phyloP scores from a whole-genome alignment of 805 yeast genomes.

The Yarrowia sp. region DNA sequence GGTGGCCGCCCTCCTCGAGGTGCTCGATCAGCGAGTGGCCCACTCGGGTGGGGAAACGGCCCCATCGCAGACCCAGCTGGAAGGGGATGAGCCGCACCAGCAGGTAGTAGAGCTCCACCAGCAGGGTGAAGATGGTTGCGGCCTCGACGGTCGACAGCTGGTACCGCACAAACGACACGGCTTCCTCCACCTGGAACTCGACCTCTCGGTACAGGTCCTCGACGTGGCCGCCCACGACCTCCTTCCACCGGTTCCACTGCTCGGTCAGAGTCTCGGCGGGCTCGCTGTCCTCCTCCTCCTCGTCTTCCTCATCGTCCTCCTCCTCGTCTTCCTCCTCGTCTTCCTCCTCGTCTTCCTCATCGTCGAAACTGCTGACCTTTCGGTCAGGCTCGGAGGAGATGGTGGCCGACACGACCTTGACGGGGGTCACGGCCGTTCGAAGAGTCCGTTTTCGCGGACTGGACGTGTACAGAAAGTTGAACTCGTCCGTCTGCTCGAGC shows the following conservation, averaged over 20 bases:
- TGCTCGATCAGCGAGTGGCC: conserved; percentile 37
- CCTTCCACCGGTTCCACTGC: conserved; percentile 44
- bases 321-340: conserved; percentile 41
- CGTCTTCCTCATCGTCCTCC: conserved; percentile 44
- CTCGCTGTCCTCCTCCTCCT: conserved; percentile 43
- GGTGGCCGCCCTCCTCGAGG: conserved; percentile 24
- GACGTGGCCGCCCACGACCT: conserved; percentile 44
- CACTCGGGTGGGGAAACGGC: conserved; percentile 36
- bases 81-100: conserved; percentile 31
- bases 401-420: background rate
- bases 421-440: background rate
- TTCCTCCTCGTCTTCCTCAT: conserved; percentile 33
- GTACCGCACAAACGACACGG: conserved; percentile 37
- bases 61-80: conserved; percentile 39
- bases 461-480: conserved; percentile 40
- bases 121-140: conserved; percentile 18
- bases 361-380: conserved; percentile 34
- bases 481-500: conserved; percentile 20
- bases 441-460: conserved; percentile 32
- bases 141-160: conserved; percentile 31
- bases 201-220: conserved; percentile 42
- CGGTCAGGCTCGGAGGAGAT: background rate
- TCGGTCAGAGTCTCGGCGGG: conserved; percentile 38
- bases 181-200: conserved; percentile 39
- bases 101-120: conserved; percentile 24